A percentile compares a stretch with the other conserved stretches of the same genome.
phyloP scores from a whole-genome alignment of 1,284 basidiomycete genomes.

The Leccinum fallax region DNA sequence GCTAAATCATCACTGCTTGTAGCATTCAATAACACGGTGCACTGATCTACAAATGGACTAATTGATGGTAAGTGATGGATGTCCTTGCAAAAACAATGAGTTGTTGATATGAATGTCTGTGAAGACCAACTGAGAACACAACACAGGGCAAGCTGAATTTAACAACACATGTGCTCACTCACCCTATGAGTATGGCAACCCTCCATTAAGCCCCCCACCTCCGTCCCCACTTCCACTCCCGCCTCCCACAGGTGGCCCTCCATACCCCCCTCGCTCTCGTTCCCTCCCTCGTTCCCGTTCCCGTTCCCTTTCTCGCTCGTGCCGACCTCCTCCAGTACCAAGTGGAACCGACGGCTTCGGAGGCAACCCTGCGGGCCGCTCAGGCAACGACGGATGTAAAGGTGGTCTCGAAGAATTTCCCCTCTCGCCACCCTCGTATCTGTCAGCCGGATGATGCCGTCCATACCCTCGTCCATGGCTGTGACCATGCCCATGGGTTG shows the following conservation, averaged over 20 bases:
- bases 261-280: slow-evolving; percentile 18
- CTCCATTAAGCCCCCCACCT: slow-evolving; percentile 22
- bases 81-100: neutral
- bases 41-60: neutral
- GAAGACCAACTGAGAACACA: neutral
- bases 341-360: slow-evolving; percentile 20
- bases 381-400: slow-evolving; percentile 25
- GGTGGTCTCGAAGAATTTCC: slow-evolving; percentile 3
- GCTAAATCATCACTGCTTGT: neutral
- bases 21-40: neutral
- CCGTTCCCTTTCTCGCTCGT: slow-evolving; percentile 22
- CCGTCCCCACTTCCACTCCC: slow-evolving; percentile 14
- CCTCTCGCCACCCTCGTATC: slow-evolving; percentile 21
- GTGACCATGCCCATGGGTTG: slow-evolving; percentile 8
- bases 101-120: neutral
- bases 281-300: slow-evolving; percentile 17
- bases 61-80: neutral
- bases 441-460: slow-evolving; percentile 18
- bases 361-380: slow-evolving; percentile 23
- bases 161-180: neutral
- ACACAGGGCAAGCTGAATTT: neutral
- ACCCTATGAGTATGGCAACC: slow-evolving; percentile 27
- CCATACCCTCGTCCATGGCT: slow-evolving; percentile 13
- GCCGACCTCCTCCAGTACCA: slow-evolving; percentile 19
- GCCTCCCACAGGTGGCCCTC: slow-evolving; percentile 5